These are phyloP conservation scores for Penicillium crystallinum DNA, from an alignment of 495 filamentous ascomycete genomes.

Conservation along the genomic window DNA sequence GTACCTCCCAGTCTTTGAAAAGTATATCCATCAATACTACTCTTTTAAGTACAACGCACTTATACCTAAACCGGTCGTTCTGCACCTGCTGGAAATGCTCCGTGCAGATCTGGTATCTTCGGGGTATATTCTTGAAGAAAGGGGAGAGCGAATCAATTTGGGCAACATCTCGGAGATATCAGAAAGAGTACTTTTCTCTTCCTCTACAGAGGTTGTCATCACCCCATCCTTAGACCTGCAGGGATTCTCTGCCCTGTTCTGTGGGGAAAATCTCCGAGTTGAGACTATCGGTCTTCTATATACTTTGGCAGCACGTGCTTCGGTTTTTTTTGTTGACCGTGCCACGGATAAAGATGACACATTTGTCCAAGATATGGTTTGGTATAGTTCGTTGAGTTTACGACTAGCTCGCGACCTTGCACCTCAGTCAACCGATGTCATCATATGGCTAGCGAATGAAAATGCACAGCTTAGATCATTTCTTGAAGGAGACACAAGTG, in stretches of 20 bases:
- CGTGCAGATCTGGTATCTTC: conserved; percentile 5
- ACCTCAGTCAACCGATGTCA: conserved; percentile 14
- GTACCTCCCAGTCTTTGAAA: conserved; percentile 15
- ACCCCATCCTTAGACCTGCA: conserved; percentile 10
- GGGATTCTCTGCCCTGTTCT: conserved; percentile 12
- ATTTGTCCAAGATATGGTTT: conserved; percentile 14
- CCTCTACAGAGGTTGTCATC: conserved; percentile 10
- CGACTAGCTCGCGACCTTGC: conserved; percentile 17
- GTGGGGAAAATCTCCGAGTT: conserved; percentile 13
- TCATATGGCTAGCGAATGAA: conserved; percentile 19
- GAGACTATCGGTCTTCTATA: conserved; percentile 18
- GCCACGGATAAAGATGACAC: conserved; percentile 1
- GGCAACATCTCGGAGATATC: background rate
- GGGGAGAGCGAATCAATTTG: background rate
- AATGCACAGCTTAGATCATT: conserved; percentile 11
- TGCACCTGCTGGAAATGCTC: conserved; percentile 3
- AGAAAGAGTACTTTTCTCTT: conserved; percentile 5
- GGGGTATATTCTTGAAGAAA: background rate
- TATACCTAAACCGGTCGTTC: conserved; percentile 12
- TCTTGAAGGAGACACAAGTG: conserved; percentile 19
- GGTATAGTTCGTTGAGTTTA: conserved; percentile 12
- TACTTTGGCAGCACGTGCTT: conserved; percentile 15
- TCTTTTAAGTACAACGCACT: conserved; percentile 7
- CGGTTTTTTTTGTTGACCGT: conserved; percentile 1
- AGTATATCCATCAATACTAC: conserved; percentile 12